Conservation (phyloP, 179 eudicot species). For the Silene coronaria region DNA sequence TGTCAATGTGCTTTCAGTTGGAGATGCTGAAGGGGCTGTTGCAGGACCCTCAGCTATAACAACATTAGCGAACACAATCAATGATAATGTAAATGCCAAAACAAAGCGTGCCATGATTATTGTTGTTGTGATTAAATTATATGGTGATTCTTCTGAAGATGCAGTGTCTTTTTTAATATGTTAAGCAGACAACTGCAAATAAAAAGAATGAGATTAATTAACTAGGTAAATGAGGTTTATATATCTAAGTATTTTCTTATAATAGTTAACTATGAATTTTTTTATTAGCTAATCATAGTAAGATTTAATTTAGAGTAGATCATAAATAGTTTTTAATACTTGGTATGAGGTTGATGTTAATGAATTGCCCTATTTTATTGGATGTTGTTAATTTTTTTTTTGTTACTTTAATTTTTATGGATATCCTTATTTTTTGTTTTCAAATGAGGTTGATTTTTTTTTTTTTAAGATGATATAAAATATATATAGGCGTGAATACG, state of each 20-base stretch:
- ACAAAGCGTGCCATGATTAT: constrained; percentile 11
- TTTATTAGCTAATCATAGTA: background rate
- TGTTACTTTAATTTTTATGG: background rate
- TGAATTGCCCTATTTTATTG: background rate
- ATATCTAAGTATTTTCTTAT: background rate
- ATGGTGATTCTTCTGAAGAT: constrained; percentile 23
- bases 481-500: too few species aligned
- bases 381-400: background rate
- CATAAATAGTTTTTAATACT: background rate
- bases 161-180: constrained; percentile 18
- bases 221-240: background rate
- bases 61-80: constrained; percentile 15
- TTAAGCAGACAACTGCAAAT: constrained; percentile 27
- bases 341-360: background rate
- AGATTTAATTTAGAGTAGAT: background rate
- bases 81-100: constrained; percentile 21
- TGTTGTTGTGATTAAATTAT: background rate
- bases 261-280: background rate
- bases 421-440: background rate
- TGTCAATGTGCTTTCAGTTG: background rate
- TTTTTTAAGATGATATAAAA: too few species aligned
- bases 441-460: background rate
- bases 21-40: constrained; percentile 9
- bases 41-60: constrained; percentile 16
- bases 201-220: constrained; percentile 24